Conservation (phyloP, 192 early-diverging fungal species). For the Dimargaris xerosporica region DNA sequence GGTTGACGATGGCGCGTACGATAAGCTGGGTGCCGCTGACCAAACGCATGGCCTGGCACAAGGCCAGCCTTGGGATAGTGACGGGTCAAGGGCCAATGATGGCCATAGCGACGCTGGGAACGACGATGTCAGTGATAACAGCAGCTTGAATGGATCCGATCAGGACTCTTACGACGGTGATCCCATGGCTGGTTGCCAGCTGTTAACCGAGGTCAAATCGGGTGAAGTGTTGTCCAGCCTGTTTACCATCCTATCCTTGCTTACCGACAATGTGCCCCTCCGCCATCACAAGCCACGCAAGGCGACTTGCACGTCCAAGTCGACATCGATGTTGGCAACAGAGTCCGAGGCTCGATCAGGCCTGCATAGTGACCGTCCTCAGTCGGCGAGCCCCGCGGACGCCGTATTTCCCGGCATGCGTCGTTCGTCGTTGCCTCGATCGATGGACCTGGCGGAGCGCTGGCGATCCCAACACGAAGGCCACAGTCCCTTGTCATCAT, state of each 20-base stretch:
- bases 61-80: conserved; percentile 2
- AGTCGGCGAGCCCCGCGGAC: not conserved
- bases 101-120: conserved; percentile 20
- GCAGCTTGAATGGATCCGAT: conserved; percentile 2
- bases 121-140: conserved; percentile 21
- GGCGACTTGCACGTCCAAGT: not conserved
- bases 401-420: not conserved
- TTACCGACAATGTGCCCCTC: conserved; percentile 59
- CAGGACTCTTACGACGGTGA: conserved; percentile 20
- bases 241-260: conserved; percentile 81
- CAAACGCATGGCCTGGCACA: conserved; percentile 4
- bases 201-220: conserved; percentile 76
- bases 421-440: not conserved
- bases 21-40: too few species aligned
- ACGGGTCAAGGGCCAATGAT: conserved; percentile 12
- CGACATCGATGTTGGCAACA: not conserved
- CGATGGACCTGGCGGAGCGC: not conserved
- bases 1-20: too few species aligned
- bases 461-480: too few species aligned
- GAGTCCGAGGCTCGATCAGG: too few species aligned
- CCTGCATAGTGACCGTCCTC: not conserved
- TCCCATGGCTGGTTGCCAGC: conserved; percentile 34
- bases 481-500: not conserved
- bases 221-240: conserved; percentile 86
- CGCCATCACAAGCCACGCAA: conserved; percentile 20